Percentiles rank a stretch among this genome's conserved stretches.
These are phyloP conservation scores for Aspergillus melleus DNA, from an alignment of 2,329 filamentous ascomycete species.

Conservation along the genomic window DNA sequence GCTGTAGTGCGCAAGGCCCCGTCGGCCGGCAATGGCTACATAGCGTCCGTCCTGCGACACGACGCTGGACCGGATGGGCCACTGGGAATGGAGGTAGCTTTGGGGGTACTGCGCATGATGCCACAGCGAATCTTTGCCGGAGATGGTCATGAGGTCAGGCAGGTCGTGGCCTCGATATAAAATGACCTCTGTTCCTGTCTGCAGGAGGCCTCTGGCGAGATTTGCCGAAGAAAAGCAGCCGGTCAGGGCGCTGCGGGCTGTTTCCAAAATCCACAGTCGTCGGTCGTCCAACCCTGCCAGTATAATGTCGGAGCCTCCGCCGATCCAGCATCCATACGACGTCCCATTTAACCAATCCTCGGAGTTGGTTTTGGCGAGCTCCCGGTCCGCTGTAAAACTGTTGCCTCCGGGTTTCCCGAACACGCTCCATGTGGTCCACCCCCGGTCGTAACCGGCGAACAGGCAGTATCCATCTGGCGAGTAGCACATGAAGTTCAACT, in stretches of 20 bases:
- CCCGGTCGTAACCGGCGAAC: conserved; percentile 87
- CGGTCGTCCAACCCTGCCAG: conserved; percentile 71
- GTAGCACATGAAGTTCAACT: conserved; percentile 74
- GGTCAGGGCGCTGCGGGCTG: conserved; percentile 89
- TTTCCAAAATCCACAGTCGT: conserved; percentile 82
- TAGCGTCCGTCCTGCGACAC: conserved; percentile 92
- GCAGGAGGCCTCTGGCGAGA: conserved; percentile 81
- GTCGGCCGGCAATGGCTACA: conserved; percentile 89
- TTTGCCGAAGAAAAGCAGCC: conserved; percentile 92
- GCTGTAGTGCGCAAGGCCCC: conserved; percentile 93
- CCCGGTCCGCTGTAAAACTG: conserved; percentile 72
- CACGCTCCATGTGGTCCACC: conserved; percentile 96
- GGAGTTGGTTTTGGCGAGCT: conserved; percentile 64
- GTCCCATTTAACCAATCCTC: conserved; percentile 86
- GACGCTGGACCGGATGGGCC: conserved; percentile 85
- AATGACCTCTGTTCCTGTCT: conserved; percentile 85
- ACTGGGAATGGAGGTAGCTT: conserved; percentile 83
- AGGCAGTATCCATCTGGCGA: conserved; percentile 96
- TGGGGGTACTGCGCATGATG: conserved; percentile 85
- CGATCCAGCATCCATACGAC: conserved; percentile 78
- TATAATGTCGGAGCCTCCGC: conserved; percentile 81
- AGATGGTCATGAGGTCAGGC: conserved; percentile 85
- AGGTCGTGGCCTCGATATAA: conserved; percentile 92
- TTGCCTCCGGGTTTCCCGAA: conserved; percentile 87
- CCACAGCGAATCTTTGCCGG: conserved; percentile 91